These are phyloP conservation scores for Albizia julibrissin DNA, from an alignment of 306 rosid genomes.

Conservation along the genomic window DNA sequence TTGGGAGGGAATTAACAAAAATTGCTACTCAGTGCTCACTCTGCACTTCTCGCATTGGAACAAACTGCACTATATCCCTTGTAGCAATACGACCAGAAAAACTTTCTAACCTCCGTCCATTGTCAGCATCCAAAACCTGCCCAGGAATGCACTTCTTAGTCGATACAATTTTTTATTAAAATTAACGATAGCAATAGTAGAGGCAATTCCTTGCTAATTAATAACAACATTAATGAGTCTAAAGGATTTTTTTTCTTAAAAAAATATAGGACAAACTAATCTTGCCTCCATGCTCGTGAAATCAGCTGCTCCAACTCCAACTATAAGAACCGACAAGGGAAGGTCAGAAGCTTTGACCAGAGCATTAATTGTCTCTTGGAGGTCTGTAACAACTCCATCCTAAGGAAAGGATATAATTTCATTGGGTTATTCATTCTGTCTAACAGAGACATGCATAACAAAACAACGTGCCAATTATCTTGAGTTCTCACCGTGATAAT, in stretches of 20 bases:
- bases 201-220: neutral
- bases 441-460: neutral
- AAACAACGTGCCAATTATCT: slow-evolving; percentile 8
- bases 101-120: slow-evolving; percentile 64
- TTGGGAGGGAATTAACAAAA: neutral
- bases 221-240: neutral
- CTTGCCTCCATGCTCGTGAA: slow-evolving; percentile 82
- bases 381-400: slow-evolving; percentile 92
- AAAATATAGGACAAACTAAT: neutral
- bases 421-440: neutral
- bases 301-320: slow-evolving; percentile 86
- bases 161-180: neutral
- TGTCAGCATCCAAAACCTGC: slow-evolving; percentile 85
- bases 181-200: neutral
- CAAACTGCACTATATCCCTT: slow-evolving; percentile 85
- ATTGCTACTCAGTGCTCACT: slow-evolving; percentile 44
- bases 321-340: slow-evolving; percentile 80
- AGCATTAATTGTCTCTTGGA: slow-evolving; percentile 82
- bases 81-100: slow-evolving; percentile 72
- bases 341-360: slow-evolving; percentile 86
- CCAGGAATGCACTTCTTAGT: slow-evolving; percentile 4
- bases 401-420: slow-evolving; percentile 28
- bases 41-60: slow-evolving; percentile 73
- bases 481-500: slow-evolving; percentile 76
- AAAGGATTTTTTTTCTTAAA: neutral